Evolutionary conservation across 2,329 filamentous ascomycete genomes (phyloP), one percentile per base, ranked within the genome.

Genomic region (Penicillium brevicompactum): DNA sequence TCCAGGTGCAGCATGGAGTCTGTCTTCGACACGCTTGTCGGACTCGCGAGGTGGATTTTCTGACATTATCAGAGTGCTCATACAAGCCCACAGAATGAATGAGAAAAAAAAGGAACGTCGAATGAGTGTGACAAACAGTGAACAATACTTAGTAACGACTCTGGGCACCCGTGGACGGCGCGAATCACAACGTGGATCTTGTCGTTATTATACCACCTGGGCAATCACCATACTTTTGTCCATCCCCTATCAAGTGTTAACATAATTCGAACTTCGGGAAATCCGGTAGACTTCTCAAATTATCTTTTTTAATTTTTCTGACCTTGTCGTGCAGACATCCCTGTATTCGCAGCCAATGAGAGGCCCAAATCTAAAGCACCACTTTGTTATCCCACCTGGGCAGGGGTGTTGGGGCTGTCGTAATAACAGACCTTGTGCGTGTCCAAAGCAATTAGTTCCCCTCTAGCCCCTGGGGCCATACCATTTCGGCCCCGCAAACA

Each of bases 1-100:
- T 14, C 57, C 57, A 49, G 57, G 57, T 9, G 38, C 49, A 14
- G 38, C 30, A 31, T 47, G 49, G 22, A 56, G 11, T 18, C 37
- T 24, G 7, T 41, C 34, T 14, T 10, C 44, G 30, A 30, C 22
- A 8, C 34, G 32, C 18, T 30, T 48, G 24, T 43, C 44, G n/a
- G 44, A 32, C 24, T 37, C 24, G 4, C 10, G 44, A 10, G 16
- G 6, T 27, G 21, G 14, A n/a, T 11, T 14, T 18, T 30, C 27
- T 13, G 37, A 6, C 37, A 52, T 47, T 13, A 21, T 6, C 18
- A 30, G 18, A 6, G 24, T 43, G 37, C 27, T 27, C 14, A 14
- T 9, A 8, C 9, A 7, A 7, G 37, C 10, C 16, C 24, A 21
- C 18, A 11, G 10, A 27, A 16, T n/a, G 30, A 8, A 14, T n/a